Percentiles rank a stretch among this genome's conserved stretches.
Evolutionary conservation across 768 basidiomycete species (phyloP).

Genomic region (Galerina marginata): DNA sequence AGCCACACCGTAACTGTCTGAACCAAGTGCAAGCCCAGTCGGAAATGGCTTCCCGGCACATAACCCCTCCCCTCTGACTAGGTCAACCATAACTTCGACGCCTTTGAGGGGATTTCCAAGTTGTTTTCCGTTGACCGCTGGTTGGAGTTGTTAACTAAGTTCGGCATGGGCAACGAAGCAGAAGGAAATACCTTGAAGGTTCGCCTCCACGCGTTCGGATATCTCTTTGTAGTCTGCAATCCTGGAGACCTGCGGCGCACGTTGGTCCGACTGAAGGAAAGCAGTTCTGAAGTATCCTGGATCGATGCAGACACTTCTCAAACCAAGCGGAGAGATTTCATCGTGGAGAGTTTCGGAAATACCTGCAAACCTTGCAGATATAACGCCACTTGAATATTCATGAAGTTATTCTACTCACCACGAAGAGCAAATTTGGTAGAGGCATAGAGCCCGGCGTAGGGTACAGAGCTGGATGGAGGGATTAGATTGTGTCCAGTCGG

Average conservation of each 20-base stretch:
- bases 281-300: conserved; percentile 46
- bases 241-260: conserved; percentile 31
- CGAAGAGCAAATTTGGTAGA: conserved; percentile 47
- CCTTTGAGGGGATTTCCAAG: conserved; percentile 44
- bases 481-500: not conserved
- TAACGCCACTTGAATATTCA: not conserved
- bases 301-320: conserved; percentile 43
- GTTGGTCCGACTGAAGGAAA: conserved; percentile 34
- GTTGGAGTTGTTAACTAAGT: not conserved
- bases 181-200: conserved; percentile 27
- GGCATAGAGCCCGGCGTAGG: conserved; percentile 41
- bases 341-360: conserved; percentile 36
- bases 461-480: conserved; percentile 26
- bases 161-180: not conserved
- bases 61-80: conserved; percentile 35
- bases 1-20: conserved; percentile 32
- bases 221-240: conserved; percentile 39
- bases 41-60: conserved; percentile 39
- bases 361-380: conserved; percentile 23
- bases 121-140: conserved; percentile 40
- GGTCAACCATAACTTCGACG: conserved; percentile 38
- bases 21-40: conserved; percentile 30
- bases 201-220: conserved; percentile 26
- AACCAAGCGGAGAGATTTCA: conserved; percentile 43
- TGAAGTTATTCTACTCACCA: conserved; percentile 20